Evolutionary conservation across 176 grass and related monocot genomes (phyloP), one percentile per base, ranked within the genome.

Genomic region (Pontederia paniculata): DNA sequence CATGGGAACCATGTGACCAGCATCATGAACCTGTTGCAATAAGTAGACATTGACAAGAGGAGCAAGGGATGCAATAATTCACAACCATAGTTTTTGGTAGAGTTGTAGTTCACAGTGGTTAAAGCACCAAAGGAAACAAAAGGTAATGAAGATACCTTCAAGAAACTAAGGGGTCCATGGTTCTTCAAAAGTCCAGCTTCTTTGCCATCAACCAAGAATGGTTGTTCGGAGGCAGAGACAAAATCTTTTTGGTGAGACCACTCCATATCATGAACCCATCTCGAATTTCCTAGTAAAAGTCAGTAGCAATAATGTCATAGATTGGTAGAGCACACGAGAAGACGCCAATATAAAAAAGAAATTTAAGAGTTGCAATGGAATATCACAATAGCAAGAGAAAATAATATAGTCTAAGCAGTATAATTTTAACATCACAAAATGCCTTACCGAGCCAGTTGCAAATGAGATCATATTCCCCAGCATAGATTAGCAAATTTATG

Each of bases 1-100:
- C 93, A 97, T 97, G 16, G 86, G 93, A 45, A 97, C 93, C 93
- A 97, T 88, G 72, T 97, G 86, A 18, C 83, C 93, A 6, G 93
- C 86, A 81, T 97, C 82, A 54, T 88, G 80, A 51, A 97, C 74
- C 86, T 97, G 72, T 55, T 18, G 9, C 28, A 50, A 52, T 46
- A 28, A 45, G 16, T 61, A 0, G 62, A 58, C 69, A 31, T n/a
- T 16, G 31, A n/a, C 13, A 17, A 22, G 59, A 31, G 67, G 10
- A 58, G 55, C 49, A 66, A 47, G 19, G 28, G 23, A 50, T 50
- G 7, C n/a, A 13, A 5, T 16, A 50, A 6, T 12, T 50, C 13
- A 13, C 48, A 50, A 17, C n/a, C 13, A 17, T 13, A 15, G n/a
- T 16, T 50, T 15, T 7, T 13, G 8, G 28, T 2, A 37, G 28